Evolutionary conservation across 2,329 filamentous ascomycete species (phyloP).

Genomic region (Colletotrichum sp.): DNA sequence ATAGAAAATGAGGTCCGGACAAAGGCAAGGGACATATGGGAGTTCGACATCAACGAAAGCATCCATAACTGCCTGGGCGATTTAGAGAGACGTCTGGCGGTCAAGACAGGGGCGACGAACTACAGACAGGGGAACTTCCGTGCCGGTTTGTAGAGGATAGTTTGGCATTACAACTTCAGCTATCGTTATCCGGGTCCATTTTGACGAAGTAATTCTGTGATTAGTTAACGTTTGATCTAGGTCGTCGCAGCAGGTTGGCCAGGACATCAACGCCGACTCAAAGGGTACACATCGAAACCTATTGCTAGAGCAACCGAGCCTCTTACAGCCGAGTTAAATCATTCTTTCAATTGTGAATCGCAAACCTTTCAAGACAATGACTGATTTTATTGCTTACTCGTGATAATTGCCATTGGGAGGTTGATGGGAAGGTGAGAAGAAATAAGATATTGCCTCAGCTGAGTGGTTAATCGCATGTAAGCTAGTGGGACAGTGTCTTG

Average conservation of each 20-base stretch:
- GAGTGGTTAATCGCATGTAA: not conserved
- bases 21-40: not conserved
- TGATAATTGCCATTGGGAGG: not conserved
- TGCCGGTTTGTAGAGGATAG: not conserved
- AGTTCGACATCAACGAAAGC: not conserved
- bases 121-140: not conserved
- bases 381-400: accelerated
- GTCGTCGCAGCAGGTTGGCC: not conserved
- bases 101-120: not conserved
- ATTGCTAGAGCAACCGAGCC: not conserved
- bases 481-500: not conserved
- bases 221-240: not conserved
- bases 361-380: not conserved
- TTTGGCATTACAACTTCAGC: no score
- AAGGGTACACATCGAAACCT: not conserved
- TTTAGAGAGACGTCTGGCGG: not conserved
- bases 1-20: not conserved
- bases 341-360: not conserved
- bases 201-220: no score
- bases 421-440: not conserved
- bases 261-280: not conserved
- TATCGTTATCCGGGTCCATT: no score
- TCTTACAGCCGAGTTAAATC: not conserved
- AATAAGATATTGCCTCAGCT: not conserved
- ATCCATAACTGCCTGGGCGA: not conserved